Percentiles rank a stretch among this genome's conserved stretches.
Evolutionary conservation across 2,329 filamentous ascomycete genomes (phyloP).

Genomic region (Alternaria sp.): DNA sequence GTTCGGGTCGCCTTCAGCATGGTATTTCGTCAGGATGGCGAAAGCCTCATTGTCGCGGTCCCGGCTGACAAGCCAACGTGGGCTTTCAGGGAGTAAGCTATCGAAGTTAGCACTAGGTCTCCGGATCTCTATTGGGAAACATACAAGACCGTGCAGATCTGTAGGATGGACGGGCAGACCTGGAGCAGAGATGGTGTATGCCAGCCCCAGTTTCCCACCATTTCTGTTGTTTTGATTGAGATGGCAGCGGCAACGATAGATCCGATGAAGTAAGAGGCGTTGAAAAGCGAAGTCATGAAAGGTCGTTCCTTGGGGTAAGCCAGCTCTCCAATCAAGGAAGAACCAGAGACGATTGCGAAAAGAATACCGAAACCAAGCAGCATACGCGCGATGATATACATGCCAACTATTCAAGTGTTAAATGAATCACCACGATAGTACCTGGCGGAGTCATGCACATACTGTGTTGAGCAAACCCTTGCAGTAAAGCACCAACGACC

Average conservation of each 20-base stretch:
- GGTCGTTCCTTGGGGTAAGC: conserved; percentile 69
- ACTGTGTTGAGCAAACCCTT: conserved; percentile 57
- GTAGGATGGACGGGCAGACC: conserved; percentile 58
- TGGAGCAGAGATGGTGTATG: conserved; percentile 61
- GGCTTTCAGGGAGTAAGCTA: conserved; percentile 51
- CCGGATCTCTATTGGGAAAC: not conserved
- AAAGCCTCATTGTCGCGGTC: conserved; percentile 58
- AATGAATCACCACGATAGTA: not conserved
- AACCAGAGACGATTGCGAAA: conserved; percentile 66
- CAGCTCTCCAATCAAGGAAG: conserved; percentile 67
- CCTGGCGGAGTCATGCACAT: conserved; percentile 9
- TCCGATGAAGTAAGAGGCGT: conserved; percentile 66
- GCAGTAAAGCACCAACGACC: conserved; percentile 67
- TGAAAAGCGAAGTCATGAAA: conserved; percentile 68
- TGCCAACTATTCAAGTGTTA: conserved; percentile 50
- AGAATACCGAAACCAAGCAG: conserved; percentile 70
- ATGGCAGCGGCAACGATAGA: conserved; percentile 60
- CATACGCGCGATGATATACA: conserved; percentile 68
- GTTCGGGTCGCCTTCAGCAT: conserved; percentile 54
- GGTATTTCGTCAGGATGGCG: conserved; percentile 52
- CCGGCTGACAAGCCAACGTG: conserved; percentile 62
- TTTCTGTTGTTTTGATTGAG: conserved; percentile 59
- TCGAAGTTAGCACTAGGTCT: conserved; percentile 8
- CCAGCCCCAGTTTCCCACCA: conserved; percentile 58
- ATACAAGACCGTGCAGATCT: conserved; percentile 51